A percentile compares a stretch with the other conserved stretches of the same genome.
Evolutionary conservation across 2,329 filamentous ascomycete genomes (phyloP).

Genomic region (Verticillium longisporum): DNA sequence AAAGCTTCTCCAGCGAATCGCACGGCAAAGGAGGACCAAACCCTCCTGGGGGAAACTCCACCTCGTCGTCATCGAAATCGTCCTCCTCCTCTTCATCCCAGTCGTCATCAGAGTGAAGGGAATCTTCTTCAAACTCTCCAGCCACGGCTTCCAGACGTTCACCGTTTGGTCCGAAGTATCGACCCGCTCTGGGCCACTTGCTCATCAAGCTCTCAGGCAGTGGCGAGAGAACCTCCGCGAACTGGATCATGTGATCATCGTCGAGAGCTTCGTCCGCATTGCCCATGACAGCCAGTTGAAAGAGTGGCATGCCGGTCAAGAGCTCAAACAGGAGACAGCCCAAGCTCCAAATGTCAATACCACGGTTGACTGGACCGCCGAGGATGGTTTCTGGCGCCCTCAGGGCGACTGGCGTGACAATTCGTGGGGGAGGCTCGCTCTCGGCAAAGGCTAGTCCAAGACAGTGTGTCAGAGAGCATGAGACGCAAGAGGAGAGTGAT

Average conservation of each 20-base stretch:
- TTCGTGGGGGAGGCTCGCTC: too few species aligned
- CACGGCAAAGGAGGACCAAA: not conserved
- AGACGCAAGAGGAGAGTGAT: too few species aligned
- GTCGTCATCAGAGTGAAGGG: not conserved
- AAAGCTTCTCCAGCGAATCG: conserved; percentile 2
- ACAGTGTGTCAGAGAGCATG: too few species aligned
- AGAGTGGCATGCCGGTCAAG: conserved; percentile 9
- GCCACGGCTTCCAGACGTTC: not conserved
- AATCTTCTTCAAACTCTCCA: not conserved
- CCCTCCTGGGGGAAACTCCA: not conserved
- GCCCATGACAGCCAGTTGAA: conserved; percentile 2
- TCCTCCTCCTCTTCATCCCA: not conserved
- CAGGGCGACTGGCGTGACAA: too few species aligned
- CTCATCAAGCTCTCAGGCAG: conserved; percentile 8
- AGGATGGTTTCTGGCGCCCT: too few species aligned
- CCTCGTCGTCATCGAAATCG: not conserved
- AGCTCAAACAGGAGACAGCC: conserved; percentile 14
- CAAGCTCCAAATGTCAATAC: conserved; percentile 15
- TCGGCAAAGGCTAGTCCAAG: too few species aligned
- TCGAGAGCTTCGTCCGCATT: conserved; percentile 2
- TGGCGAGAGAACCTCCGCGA: conserved; percentile 10
- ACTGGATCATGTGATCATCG: conserved; percentile 11
- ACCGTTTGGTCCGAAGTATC: conserved; percentile 7
- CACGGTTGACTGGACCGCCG: not conserved
- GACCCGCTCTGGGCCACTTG: conserved; percentile 8